phyloP scores from a whole-genome alignment of 208 protist genomes.

The Trypanosoma melophagium region DNA sequence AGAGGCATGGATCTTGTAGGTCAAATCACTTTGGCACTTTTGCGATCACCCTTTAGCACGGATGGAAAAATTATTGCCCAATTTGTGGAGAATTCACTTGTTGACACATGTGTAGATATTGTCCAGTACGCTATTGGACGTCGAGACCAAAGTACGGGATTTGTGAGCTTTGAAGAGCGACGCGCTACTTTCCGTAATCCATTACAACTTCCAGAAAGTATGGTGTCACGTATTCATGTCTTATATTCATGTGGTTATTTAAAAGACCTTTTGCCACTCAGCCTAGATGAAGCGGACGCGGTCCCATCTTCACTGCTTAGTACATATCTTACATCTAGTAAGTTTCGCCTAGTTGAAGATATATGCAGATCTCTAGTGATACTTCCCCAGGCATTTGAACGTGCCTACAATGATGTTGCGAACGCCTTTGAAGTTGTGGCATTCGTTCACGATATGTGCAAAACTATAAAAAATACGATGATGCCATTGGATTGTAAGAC shows the following conservation, averaged over 20 bases:
- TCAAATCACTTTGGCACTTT: constrained; percentile 47
- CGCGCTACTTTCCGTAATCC: constrained; percentile 75
- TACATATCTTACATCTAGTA: constrained; percentile 54
- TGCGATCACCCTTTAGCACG: constrained; percentile 63
- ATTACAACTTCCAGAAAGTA: constrained; percentile 41
- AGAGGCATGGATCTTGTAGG: constrained; percentile 42
- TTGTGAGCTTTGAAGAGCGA: constrained; percentile 63
- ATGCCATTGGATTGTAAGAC: constrained; percentile 48
- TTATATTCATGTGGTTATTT: constrained; percentile 68
- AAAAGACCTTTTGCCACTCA: constrained; percentile 73
- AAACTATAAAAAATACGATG: constrained; percentile 64
- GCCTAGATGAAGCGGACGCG: constrained; percentile 71
- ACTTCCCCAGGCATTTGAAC: constrained; percentile 47
- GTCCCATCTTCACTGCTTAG: constrained; percentile 50
- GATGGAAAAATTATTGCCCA: constrained; percentile 73
- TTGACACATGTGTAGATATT: constrained; percentile 75
- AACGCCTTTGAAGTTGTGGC: constrained; percentile 51
- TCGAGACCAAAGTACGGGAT: constrained; percentile 51
- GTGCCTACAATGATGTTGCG: constrained; percentile 19
- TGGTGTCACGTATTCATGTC: constrained; percentile 63
- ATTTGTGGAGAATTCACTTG: constrained; percentile 60
- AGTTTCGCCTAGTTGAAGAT: constrained; percentile 59
- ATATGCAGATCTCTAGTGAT: constrained; percentile 39
- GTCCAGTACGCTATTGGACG: constrained; percentile 77
- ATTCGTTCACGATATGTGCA: constrained; percentile 64